Percentiles rank a stretch among this genome's conserved stretches.
Conservation (phyloP, 2,329 filamentous ascomycete genomes). For the Neonectria sp. region DNA sequence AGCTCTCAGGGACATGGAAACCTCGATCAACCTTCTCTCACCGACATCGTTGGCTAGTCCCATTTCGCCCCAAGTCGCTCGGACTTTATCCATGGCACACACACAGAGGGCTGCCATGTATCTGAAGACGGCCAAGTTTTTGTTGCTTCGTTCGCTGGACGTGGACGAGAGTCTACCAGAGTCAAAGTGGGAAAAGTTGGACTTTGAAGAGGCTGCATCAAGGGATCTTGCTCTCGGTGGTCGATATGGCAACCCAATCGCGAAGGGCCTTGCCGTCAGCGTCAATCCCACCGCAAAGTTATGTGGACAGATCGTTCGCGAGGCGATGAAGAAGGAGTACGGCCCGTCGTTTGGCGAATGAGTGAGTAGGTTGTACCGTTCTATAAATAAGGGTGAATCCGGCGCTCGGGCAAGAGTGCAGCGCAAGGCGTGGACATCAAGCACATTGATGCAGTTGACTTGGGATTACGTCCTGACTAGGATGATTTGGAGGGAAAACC, state of each 20-base stretch:
- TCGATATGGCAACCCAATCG: conserved; percentile 76
- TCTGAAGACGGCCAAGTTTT: conserved; percentile 70
- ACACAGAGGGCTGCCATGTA: conserved; percentile 80
- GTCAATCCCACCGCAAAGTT: conserved; percentile 79
- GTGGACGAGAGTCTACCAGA: conserved; percentile 60
- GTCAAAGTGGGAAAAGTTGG: conserved; percentile 64
- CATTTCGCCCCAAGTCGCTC: conserved; percentile 75
- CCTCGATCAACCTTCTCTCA: conserved; percentile 71
- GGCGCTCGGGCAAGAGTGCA: not conserved
- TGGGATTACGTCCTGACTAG: conserved; percentile 16
- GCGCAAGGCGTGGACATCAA: conserved; percentile 1
- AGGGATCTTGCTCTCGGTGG: conserved; percentile 76
- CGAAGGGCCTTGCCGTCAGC: conserved; percentile 74
- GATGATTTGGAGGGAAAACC: conserved; percentile 47
- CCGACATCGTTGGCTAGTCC: conserved; percentile 65
- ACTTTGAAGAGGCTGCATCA: conserved; percentile 75
- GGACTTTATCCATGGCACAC: conserved; percentile 77
- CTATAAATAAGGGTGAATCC: conserved; percentile 25
- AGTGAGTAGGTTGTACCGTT: conserved; percentile 32
- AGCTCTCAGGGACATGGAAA: conserved; percentile 68
- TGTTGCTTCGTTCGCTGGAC: conserved; percentile 54
- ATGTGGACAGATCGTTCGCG: conserved; percentile 78
- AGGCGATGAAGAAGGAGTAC: conserved; percentile 80
- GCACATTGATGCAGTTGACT: not conserved
- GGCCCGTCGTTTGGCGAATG: conserved; percentile 63